Evolutionary conservation across 257 asterid species (phyloP).

Genomic region (Paraleonurus japonicus): DNA sequence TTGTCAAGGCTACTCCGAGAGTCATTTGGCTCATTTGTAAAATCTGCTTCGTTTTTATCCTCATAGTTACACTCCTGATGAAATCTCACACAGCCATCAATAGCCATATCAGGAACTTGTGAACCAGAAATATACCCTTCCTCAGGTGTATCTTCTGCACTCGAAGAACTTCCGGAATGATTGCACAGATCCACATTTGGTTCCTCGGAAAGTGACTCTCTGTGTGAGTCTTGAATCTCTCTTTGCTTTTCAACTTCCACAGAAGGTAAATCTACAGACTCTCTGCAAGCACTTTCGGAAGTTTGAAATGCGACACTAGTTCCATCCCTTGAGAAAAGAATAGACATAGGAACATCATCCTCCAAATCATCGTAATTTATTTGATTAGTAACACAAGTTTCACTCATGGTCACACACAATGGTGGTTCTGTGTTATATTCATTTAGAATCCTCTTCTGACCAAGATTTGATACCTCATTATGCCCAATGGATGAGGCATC

Average conservation of each 20-base stretch:
- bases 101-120: conserved; percentile 31
- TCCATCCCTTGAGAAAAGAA: conserved; percentile 28
- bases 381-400: conserved; percentile 39
- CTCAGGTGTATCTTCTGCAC: conserved; percentile 28
- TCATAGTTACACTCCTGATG: conserved; percentile 27
- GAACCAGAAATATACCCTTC: conserved; percentile 30
- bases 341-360: conserved; percentile 30
- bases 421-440: conserved; percentile 26
- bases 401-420: conserved; percentile 26
- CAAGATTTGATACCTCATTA: conserved; percentile 27
- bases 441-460: conserved; percentile 16
- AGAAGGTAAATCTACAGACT: conserved; percentile 32
- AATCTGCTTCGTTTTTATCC: conserved; percentile 27
- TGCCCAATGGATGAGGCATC: conserved; percentile 23
- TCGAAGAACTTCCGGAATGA: conserved; percentile 30
- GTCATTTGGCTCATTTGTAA: conserved; percentile 30
- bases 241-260: conserved; percentile 28
- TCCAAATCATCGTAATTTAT: conserved; percentile 43
- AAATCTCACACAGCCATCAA: conserved; percentile 24
- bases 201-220: conserved; percentile 28
- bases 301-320: conserved; percentile 25
- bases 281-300: conserved; percentile 29
- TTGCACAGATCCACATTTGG: conserved; percentile 26
- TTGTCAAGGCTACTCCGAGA: conserved; percentile 29
- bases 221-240: conserved; percentile 17